Percentiles rank a stretch among this genome's conserved stretches.
Conservation (phyloP, 2,329 filamentous ascomycete genomes). For the Fusarium setosum region DNA sequence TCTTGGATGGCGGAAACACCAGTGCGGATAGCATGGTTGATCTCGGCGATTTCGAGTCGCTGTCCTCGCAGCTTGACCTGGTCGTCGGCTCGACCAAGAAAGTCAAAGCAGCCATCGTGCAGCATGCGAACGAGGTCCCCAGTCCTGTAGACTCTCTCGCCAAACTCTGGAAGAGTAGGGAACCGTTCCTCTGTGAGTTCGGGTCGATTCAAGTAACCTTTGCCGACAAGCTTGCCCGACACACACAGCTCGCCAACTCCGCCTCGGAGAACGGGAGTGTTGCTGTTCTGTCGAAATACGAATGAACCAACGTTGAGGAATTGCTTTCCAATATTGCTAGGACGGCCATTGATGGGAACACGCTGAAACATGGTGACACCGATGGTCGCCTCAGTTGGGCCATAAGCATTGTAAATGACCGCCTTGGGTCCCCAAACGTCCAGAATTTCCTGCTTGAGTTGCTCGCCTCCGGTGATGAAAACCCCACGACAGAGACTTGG, state of each 20-base stretch:
- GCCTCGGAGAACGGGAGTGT: slow-evolving; percentile 78
- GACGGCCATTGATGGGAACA: slow-evolving; percentile 80
- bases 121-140: slow-evolving; percentile 88
- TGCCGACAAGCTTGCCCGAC: slow-evolving; percentile 86
- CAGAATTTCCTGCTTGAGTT: slow-evolving; percentile 88
- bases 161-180: slow-evolving; percentile 67
- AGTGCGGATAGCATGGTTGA: slow-evolving; percentile 82
- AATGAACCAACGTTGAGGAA: slow-evolving; percentile 91
- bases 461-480: slow-evolving; percentile 93
- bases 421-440: slow-evolving; percentile 83
- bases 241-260: slow-evolving; percentile 90
- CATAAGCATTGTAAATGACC: slow-evolving; percentile 93
- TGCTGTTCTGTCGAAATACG: slow-evolving; percentile 77
- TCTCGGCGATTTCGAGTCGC: slow-evolving; percentile 89
- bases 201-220: slow-evolving; percentile 85
- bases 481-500: slow-evolving; percentile 84
- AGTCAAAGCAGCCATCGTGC: slow-evolving; percentile 85
- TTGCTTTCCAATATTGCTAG: slow-evolving; percentile 88
- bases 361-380: slow-evolving; percentile 91
- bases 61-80: slow-evolving; percentile 94
- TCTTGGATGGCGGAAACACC: slow-evolving; percentile 70
- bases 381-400: slow-evolving; percentile 93
- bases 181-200: slow-evolving; percentile 85
- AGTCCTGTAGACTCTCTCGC: slow-evolving; percentile 82
- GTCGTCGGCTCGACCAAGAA: slow-evolving; percentile 88